phyloP scores from a whole-genome alignment of 73 alveolate species.

The Paramecium biaurelia region DNA sequence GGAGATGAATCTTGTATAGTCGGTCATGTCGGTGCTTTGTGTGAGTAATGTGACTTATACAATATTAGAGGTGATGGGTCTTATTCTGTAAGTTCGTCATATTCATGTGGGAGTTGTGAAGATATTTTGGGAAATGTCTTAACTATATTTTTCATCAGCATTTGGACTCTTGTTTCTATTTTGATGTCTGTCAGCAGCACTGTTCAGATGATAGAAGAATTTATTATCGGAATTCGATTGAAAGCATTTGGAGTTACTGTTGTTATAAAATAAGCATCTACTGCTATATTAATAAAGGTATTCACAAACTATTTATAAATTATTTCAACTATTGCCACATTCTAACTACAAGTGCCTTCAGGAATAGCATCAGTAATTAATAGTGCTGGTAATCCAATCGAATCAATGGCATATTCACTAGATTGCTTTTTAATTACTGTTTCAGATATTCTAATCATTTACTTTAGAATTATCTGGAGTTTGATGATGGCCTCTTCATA shows the following conservation, averaged over 20 bases:
- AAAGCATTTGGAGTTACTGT: background rate
- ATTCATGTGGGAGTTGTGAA: background rate
- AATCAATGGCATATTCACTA: background rate
- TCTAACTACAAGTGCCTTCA: background rate
- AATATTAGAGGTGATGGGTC: background rate
- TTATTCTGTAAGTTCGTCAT: background rate
- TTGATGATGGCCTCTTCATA: background rate
- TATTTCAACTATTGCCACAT: background rate
- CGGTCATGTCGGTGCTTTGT: slow-evolving; percentile 32
- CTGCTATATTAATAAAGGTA: background rate
- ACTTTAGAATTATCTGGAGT: background rate
- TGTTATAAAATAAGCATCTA: background rate
- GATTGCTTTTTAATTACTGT: background rate
- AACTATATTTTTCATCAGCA: background rate
- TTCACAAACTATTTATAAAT: background rate
- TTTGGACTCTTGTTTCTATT: background rate
- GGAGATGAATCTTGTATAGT: slow-evolving; percentile 11
- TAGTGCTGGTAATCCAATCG: background rate
- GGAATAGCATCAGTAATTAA: background rate
- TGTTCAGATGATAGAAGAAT: background rate
- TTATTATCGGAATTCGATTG: background rate
- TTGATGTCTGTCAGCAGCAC: background rate
- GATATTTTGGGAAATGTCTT: background rate
- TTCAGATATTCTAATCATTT: background rate
- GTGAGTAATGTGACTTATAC: slow-evolving; percentile 31